Evolutionary conservation across 2,329 filamentous ascomycete species (phyloP).

Genomic region (Cytospora schulzeri): DNA sequence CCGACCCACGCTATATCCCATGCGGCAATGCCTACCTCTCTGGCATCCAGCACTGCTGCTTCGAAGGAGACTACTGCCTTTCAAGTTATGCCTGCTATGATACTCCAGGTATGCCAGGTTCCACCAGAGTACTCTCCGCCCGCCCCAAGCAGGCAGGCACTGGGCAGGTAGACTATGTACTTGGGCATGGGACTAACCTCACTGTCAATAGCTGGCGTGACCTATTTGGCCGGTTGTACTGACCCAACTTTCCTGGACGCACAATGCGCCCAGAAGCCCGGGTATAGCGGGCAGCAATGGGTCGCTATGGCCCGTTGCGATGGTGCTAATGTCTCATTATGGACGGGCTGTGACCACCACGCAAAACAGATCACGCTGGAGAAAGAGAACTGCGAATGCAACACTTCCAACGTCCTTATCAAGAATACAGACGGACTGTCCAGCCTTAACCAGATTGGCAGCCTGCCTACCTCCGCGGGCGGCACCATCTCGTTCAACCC

Average conservation of each 20-base stretch:
- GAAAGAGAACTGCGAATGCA: slow-evolving; percentile 13
- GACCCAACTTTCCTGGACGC: slow-evolving; percentile 14
- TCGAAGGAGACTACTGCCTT: slow-evolving; percentile 11
- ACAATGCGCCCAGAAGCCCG: slow-evolving; percentile 16
- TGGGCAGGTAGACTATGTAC: neutral
- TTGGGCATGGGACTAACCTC: neutral
- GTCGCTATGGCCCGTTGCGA: slow-evolving; percentile 13
- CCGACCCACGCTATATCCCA: slow-evolving; percentile 10
- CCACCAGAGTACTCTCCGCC: too few relatives aligned
- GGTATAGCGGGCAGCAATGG: slow-evolving; percentile 10
- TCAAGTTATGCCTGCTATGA: slow-evolving; percentile 13
- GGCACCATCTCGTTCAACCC: slow-evolving; percentile 13
- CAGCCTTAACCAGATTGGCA: slow-evolving; percentile 13
- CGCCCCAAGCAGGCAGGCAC: neutral
- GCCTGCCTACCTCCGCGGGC: slow-evolving; percentile 4
- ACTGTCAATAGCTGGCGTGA: neutral
- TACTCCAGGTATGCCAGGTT: neutral
- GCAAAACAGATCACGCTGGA: neutral
- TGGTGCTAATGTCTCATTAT: slow-evolving; percentile 1
- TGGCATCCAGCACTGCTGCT: slow-evolving; percentile 14
- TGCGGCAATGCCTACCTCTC: slow-evolving; percentile 13
- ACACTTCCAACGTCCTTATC: slow-evolving; percentile 7
- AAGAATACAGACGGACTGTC: slow-evolving; percentile 12
- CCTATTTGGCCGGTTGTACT: slow-evolving; percentile 9
- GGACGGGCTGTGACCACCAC: slow-evolving; percentile 10